Evolutionary conservation across 352 stramenopile species (phyloP).

Genomic region (Phytophthora brassicae): DNA sequence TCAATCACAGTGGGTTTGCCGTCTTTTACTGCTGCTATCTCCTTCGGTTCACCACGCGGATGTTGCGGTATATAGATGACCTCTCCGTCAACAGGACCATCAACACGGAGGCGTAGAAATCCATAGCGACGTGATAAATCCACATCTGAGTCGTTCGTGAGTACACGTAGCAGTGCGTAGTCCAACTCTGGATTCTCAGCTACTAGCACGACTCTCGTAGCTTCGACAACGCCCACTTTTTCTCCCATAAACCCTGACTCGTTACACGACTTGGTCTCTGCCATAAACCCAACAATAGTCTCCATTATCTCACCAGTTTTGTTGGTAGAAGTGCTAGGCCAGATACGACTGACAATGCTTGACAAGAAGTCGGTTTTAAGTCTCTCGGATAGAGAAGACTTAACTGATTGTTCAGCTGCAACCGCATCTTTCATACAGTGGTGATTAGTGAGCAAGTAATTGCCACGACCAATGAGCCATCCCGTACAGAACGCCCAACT

Average conservation of each 20-base stretch:
- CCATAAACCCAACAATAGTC: conserved; percentile 57
- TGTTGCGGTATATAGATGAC: conserved; percentile 70
- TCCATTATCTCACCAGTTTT: conserved; percentile 22
- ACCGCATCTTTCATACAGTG: conserved; percentile 51
- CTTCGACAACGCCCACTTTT: conserved; percentile 44
- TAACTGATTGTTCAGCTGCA: conserved; percentile 1
- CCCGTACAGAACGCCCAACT: conserved; percentile 55
- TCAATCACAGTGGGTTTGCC: conserved; percentile 44
- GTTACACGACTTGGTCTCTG: conserved; percentile 50
- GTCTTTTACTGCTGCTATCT: conserved; percentile 54
- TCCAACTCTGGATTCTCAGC: conserved; percentile 49
- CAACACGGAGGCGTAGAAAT: conserved; percentile 42
- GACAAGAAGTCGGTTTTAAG: conserved; percentile 37
- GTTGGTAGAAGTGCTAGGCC: conserved; percentile 4
- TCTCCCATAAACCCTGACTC: conserved; percentile 34
- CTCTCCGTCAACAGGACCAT: conserved; percentile 51
- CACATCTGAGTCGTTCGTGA: conserved; percentile 26
- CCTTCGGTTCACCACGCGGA: conserved; percentile 56
- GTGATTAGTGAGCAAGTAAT: conserved; percentile 71
- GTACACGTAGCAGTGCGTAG: conserved; percentile 56
- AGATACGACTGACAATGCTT: conserved; percentile 8
- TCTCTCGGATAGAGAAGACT: conserved; percentile 6
- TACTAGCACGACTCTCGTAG: conserved; percentile 40
- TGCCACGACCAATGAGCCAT: conserved; percentile 57
- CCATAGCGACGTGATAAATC: conserved; percentile 52